These are phyloP conservation scores for Trifolium subterraneum DNA, from an alignment of 306 rosid genomes.

Conservation along the genomic window DNA sequence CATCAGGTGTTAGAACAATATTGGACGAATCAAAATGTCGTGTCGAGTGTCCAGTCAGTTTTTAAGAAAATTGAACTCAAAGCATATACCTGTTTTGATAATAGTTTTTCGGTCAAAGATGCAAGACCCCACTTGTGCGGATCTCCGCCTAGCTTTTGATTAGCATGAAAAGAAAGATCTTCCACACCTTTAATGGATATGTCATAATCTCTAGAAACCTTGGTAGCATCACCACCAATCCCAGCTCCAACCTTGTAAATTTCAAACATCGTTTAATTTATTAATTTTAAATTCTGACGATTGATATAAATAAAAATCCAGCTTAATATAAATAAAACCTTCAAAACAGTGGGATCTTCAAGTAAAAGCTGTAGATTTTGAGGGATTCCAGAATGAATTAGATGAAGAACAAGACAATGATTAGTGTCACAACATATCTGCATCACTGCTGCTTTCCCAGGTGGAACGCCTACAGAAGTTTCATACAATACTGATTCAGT, in stretches of 20 bases:
- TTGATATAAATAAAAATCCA: conserved; percentile 13
- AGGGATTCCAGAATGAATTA: conserved; percentile 87
- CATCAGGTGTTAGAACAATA: conserved; percentile 8
- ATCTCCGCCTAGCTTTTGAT: conserved; percentile 67
- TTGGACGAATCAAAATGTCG: neutral
- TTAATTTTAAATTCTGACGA: neutral
- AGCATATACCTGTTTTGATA: conserved; percentile 75
- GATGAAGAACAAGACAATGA: conserved; percentile 80
- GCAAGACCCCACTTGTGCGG: conserved; percentile 66
- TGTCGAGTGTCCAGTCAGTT: conserved; percentile 17
- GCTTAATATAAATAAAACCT: conserved; percentile 56
- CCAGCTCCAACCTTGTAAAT: conserved; percentile 79
- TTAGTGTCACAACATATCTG: conserved; percentile 69
- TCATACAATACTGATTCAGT: conserved; percentile 32
- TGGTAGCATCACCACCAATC: conserved; percentile 67
- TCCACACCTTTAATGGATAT: conserved; percentile 67
- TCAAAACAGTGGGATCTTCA: conserved; percentile 66
- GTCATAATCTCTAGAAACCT: conserved; percentile 73
- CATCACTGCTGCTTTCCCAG: conserved; percentile 89
- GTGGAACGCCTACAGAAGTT: conserved; percentile 68
- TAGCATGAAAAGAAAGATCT: conserved; percentile 75
- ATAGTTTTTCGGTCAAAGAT: conserved; percentile 68
- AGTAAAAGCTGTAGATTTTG: conserved; percentile 67
- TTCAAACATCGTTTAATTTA: conserved; percentile 31
- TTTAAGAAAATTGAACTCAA: conserved; percentile 29